A percentile compares a stretch with the other conserved stretches of the same genome.
These are phyloP conservation scores for Phytopythium ostracodes DNA, from an alignment of 352 stramenopile genomes.

Conservation along the genomic window DNA sequence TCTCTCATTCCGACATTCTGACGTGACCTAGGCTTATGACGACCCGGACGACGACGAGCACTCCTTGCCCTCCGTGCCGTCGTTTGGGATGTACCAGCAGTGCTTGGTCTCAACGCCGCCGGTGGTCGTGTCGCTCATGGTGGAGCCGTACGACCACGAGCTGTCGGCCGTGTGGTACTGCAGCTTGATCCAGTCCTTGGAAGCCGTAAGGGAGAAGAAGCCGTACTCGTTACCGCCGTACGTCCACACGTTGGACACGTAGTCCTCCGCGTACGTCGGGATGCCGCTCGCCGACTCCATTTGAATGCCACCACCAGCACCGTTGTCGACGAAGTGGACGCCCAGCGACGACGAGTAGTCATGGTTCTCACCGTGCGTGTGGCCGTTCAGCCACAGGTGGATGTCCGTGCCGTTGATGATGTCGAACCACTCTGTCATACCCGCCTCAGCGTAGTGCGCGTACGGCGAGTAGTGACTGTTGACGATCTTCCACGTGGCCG, in stretches of 20 bases:
- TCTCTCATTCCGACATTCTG: not conserved
- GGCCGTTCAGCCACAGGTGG: constrained; percentile 44
- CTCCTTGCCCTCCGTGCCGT: constrained; percentile 29
- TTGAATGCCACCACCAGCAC: constrained; percentile 65
- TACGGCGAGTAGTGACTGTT: constrained; percentile 69
- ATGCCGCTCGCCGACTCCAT: constrained; percentile 68
- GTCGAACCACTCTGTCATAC: constrained; percentile 44
- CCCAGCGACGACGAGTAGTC: constrained; percentile 42
- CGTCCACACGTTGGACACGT: constrained; percentile 58
- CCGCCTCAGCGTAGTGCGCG: constrained; percentile 36
- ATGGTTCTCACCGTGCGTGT: constrained; percentile 71
- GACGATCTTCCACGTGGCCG: constrained; percentile 63
- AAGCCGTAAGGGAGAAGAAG: constrained; percentile 59
- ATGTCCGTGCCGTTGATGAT: constrained; percentile 32
- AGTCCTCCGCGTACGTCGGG: constrained; percentile 33
- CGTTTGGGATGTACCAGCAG: constrained; percentile 63
- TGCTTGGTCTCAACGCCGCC: constrained; percentile 53
- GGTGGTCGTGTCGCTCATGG: constrained; percentile 30
- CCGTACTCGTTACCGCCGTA: constrained; percentile 60
- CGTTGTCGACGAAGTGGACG: constrained; percentile 78
- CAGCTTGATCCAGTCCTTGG: constrained; percentile 58
- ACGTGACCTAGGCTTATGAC: not conserved
- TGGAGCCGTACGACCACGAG: constrained; percentile 47
- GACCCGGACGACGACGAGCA: constrained; percentile 14
- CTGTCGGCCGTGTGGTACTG: constrained; percentile 61